phyloP scores from a whole-genome alignment of 1,139 yeast species.

The Suhomyces panamericanus region DNA sequence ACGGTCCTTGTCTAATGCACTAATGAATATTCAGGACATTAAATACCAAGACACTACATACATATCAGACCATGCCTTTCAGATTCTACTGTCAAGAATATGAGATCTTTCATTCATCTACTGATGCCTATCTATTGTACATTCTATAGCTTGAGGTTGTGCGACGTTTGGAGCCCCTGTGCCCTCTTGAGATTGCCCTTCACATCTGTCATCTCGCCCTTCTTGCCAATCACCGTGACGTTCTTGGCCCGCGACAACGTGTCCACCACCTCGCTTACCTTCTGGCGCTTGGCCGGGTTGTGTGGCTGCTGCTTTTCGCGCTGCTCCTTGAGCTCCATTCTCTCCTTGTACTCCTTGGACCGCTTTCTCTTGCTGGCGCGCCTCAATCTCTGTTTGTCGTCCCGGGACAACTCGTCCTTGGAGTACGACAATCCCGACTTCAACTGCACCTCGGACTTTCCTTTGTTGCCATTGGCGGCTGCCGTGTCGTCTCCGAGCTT shows the following conservation, averaged over 20 bases:
- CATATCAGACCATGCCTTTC: too few relatives aligned
- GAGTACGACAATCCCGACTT: slow-evolving; percentile 82
- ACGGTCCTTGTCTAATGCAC: too few relatives aligned
- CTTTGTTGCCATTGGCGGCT: slow-evolving; percentile 41
- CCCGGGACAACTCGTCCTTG: slow-evolving; percentile 79
- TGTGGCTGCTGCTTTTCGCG: slow-evolving; percentile 26
- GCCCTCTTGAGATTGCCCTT: slow-evolving; percentile 62
- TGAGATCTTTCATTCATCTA: too few relatives aligned
- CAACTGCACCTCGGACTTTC: slow-evolving; percentile 61
- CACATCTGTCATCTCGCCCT: slow-evolving; percentile 75
- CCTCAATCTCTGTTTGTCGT: slow-evolving; percentile 84
- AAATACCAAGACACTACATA: too few relatives aligned
- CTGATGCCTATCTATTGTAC: too few relatives aligned
- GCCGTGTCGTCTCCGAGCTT: slow-evolving; percentile 53
- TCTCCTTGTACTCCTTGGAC: slow-evolving; percentile 52
- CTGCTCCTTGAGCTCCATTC: slow-evolving; percentile 28
- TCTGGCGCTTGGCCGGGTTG: slow-evolving; percentile 47
- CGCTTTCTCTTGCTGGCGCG: slow-evolving; percentile 83
- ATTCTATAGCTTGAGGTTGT: slow-evolving; percentile 22
- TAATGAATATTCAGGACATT: too few relatives aligned
- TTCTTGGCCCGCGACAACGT: slow-evolving; percentile 75
- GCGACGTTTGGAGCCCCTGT: slow-evolving; percentile 18
- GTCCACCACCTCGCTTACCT: slow-evolving; percentile 65
- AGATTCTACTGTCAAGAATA: too few relatives aligned
- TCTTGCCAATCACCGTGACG: slow-evolving; percentile 74